Base-by-base conservation (phyloP, 192 early-diverging fungal genomes). In the Rhizophagus clarus region DNA sequence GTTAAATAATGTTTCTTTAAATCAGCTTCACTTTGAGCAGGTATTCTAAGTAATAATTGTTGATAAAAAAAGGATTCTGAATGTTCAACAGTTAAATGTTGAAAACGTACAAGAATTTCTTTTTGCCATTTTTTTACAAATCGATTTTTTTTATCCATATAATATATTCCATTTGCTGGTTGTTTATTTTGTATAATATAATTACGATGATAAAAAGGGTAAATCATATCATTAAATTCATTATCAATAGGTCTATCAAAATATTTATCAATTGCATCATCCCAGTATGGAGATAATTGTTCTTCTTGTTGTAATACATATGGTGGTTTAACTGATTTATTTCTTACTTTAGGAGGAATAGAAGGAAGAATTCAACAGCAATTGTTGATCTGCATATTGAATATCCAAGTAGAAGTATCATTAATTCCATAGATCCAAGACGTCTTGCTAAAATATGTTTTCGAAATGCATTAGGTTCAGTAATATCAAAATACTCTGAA, bases 251-350 rank as follows among this genome's bases (percentile, higher is more conserved):
- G 76, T 20, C 62, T 24, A 32, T 56, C 11, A 20, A 49, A 77
- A 73, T 73, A 73, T 73, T 73, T 51, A 6, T 73, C 72, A 51
- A 73, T 73, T 15, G 45, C 61, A 28, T 56, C 60, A 60, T 29
- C 29, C 22, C 22, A 66, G 28, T 32, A 63, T 28, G 32, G 66
- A 22, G 14, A 11, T 34, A 26, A 20, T 34, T 68, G 12, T 31
- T 68, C 31, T 2, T 68, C 17, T 68, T 68, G 12, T 31, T 28
- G 26, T 34, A 68, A 32, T 32, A 68, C 0, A 32, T 68, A 32
- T 14, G 28, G 12, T 20, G 66, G 29, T 32, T 68, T 34, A 56
- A 73, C 28, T 10, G 45, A 56, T 24, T 24, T 56, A 11, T 7
- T n/a, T 73, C 72, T 56, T 7, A 49, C 14, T 29, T 47, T 31